Evolutionary conservation across 768 basidiomycete species (phyloP), one percentile per base, ranked within the genome.

Genomic region (Kondoa subrosea): DNA sequence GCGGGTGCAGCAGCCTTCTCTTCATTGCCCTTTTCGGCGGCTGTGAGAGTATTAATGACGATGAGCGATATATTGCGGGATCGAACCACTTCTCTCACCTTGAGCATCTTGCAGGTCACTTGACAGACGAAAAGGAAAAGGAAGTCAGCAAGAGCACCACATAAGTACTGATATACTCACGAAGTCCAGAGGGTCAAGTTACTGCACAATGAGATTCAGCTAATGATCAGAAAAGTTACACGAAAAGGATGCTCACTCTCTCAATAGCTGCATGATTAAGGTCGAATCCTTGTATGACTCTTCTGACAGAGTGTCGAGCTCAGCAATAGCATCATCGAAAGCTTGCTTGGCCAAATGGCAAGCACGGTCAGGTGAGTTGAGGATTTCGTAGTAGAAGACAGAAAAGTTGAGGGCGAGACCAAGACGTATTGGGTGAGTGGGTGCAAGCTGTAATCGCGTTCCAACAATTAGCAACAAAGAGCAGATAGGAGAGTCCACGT

Each of bases 241-340:
- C 17, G 27, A 64, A 17, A 17, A 16, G 8, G 16, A 16, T 26
- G 16, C 25, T 50, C 40, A 50, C 40, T 50, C 40, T 21, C 40
- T 50, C 40, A 50, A 50, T 50, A 50, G 40, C 40, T 50, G 40
- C 87, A 89, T 89, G 80, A 93, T 93, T 73, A 96, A 81, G 56
- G 93, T 97, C 68, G 91, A 95, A 79, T 96, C 92, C 82, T 96
- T 95, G 87, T 97, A 96, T 79, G 87, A 88, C 83, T 96, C 92
- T 81, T 96, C 93, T 75, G 89, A 91, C 66, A 97, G 85, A 27
- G 92, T 96, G 82, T 97, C 92, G 76, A 96, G 89, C 81, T 97
- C 92, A 73, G 92, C 91, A 77, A 97, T 96, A 59, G 93, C 93
- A 78, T 96, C 92, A 72, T 96, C 92, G 79, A 97, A 97, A 4